A percentile compares a stretch with the other conserved stretches of the same genome.
phyloP scores from a whole-genome alignment of 768 basidiomycete genomes.

The Galerina sulciceps region DNA sequence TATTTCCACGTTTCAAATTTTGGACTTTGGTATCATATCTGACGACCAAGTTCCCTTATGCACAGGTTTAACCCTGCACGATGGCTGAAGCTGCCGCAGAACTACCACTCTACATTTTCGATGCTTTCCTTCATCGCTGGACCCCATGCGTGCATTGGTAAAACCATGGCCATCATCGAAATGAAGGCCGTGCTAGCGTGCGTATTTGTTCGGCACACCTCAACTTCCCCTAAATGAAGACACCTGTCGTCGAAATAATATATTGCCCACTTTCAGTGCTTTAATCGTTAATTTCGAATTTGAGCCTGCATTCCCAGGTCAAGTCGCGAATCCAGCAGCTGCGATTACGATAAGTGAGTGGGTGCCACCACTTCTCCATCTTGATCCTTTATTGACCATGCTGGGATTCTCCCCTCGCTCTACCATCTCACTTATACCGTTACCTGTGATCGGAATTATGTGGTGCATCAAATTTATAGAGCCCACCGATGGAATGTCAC shows the following conservation, averaged over 20 bases:
- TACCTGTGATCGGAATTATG: no score
- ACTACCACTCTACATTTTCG: slow-evolving; percentile 39
- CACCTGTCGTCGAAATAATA: no score
- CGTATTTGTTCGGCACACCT: neutral
- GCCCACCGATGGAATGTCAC: slow-evolving; percentile 43
- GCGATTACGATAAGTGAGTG: slow-evolving; percentile 51
- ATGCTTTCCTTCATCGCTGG: slow-evolving; percentile 48
- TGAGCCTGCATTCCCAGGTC: slow-evolving; percentile 41
- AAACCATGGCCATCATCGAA: slow-evolving; percentile 51
- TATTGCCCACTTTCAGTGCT: slow-evolving; percentile 18
- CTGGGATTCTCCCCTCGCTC: no score
- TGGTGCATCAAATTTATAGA: slow-evolving; percentile 22
- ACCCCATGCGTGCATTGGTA: slow-evolving; percentile 51
- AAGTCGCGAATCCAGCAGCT: slow-evolving; percentile 30
- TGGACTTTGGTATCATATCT: neutral
- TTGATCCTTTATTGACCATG: no score
- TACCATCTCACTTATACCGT: no score
- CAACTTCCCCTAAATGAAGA: neutral
- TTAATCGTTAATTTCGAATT: slow-evolving; percentile 48
- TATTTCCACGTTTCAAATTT: slow-evolving; percentile 20
- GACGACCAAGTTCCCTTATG: no score
- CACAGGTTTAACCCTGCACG: slow-evolving; percentile 48
- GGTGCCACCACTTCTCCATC: no score
- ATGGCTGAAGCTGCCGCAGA: slow-evolving; percentile 45
- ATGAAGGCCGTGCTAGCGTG: slow-evolving; percentile 52